Base-by-base conservation (phyloP, 345 rosid genomes). In the Pistacia integerrima region DNA sequence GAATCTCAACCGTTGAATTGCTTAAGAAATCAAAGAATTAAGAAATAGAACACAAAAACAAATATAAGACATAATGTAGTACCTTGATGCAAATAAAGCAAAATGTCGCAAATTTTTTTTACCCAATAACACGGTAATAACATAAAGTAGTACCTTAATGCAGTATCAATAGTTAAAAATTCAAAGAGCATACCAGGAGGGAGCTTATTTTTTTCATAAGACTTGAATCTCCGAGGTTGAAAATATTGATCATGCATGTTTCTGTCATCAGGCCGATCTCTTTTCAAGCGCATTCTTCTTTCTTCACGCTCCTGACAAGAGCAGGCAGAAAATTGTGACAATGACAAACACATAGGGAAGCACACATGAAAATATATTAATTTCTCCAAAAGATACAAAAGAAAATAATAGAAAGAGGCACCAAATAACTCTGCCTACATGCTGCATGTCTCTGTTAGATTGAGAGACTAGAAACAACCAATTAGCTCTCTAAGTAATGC, bases 281-380 rank as follows among this genome's bases (percentile, higher is more conserved):
- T 85, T 83, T 83, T 94, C 91, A 94, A 72, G 66, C 92, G 86
- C 81, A 87, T 89, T 68, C 84, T 89, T 81, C 99, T 90, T 87
- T 97, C 99, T 77, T 97, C 99, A 41, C 98, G 98, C 78, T 97
- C 99, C 99, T 97, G 80, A 75, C 64, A 74, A 33, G 74, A 76
- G 72, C 61, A 74, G 17, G 78, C 20, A 75, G 69, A 59, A 67
- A 38, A 22, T 68, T 20, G n/a, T 16, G 68, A 62, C 72, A 38
- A 63, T 17, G 49, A 67, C 25, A 60, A 69, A 25, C 9, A 33
- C 48, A 67, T 20, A 8, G 25, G n/a, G 10, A 52, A 18, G 46
- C 67, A 73, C 60, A 16, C 30, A 2, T 38, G n/a, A 72, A 72
- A 25, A 59, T 13, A 48, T 1, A 49, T 11, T 35, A 46, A 9